These are phyloP conservation scores for Vigna nakashimae DNA, from an alignment of 306 rosid species.

Conservation along the genomic window DNA sequence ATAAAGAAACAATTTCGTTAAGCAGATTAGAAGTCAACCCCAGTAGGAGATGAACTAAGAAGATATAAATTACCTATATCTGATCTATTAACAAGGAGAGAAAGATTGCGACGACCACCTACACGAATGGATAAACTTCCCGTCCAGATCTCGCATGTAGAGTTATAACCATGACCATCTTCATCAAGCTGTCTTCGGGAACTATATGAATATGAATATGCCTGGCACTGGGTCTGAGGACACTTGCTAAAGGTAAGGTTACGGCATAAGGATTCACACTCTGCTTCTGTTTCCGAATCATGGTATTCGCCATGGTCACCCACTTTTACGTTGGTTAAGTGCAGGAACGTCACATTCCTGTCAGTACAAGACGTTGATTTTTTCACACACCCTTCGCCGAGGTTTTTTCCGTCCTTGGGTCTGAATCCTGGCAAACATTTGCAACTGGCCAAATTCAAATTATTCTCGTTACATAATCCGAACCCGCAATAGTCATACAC, in stretches of 20 bases:
- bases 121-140: conserved; percentile 6
- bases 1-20: not conserved
- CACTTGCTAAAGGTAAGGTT: not conserved
- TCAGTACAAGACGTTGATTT: not conserved
- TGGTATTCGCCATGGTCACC: not conserved
- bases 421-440: conserved; percentile 62
- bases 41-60: too few species aligned
- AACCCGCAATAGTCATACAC: conserved; percentile 49
- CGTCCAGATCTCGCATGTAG: conserved; percentile 44
- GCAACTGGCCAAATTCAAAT: not conserved
- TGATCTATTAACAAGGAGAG: conserved; percentile 12
- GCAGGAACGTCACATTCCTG: conserved; percentile 22
- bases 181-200: not conserved
- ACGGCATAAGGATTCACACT: conserved; percentile 43
- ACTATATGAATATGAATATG: conserved; percentile 47
- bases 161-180: too few species aligned
- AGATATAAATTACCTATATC: conserved; percentile 49
- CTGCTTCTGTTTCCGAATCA: conserved; percentile 8
- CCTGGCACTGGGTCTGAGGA: conserved; percentile 31
- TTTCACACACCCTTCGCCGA: conserved; percentile 40
- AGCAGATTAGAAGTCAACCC: not conserved
- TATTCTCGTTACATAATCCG: conserved; percentile 38
- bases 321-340: conserved; percentile 11
- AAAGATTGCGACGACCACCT: conserved; percentile 4
- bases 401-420: too few species aligned